Evolutionary conservation across 257 asterid species (phyloP), one percentile per base, ranked within the genome.

Genomic region (Lycium ferocissimum): DNA sequence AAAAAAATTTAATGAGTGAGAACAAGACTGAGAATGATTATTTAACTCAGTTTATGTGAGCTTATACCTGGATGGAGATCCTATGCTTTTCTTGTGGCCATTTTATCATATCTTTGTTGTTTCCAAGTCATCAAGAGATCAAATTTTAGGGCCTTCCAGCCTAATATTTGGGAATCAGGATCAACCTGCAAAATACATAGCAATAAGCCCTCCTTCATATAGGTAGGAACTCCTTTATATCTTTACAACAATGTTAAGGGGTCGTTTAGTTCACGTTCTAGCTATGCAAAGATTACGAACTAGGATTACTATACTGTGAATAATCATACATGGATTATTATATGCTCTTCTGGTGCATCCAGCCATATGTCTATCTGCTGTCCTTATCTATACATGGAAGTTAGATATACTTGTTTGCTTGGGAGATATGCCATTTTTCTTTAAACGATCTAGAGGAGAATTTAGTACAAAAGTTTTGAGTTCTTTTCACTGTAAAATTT

Each of bases 71-170:
- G 83, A 45, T 54, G 88, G 59, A 85, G 53, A 80, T 59, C 84
- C 89, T 76, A 18, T 56, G 80, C 85, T 85, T 63, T 87, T 87
- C 81, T 84, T 26, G 89, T 69, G 57, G 91, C 90, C 95, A 93
- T 92, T 47, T 83, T 88, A 57, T 83, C 80, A 76, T 76, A 26
- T 51, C 53, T 76, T 76, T 26, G 26, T 33, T 86, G 20, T 83
- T 58, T 43, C 66, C 47, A 76, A 53, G 20, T 33, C 82, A 75
- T 75, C 5, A 76, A 76, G 47, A 26, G 26, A 51, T 76, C 14
- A 51, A 51, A 3, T 13, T 22, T 51, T 26, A 76, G 47, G 81
- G 47, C 47, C 9, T 76, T 49, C 51, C 63, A 51, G 62, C 22
- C 22, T 26, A 76, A 76, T 6, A 76, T 51, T 26, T 26, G 7